Evolutionary conservation across 169 alveolate genomes (phyloP).

Genomic region (Condylostoma magnum): DNA sequence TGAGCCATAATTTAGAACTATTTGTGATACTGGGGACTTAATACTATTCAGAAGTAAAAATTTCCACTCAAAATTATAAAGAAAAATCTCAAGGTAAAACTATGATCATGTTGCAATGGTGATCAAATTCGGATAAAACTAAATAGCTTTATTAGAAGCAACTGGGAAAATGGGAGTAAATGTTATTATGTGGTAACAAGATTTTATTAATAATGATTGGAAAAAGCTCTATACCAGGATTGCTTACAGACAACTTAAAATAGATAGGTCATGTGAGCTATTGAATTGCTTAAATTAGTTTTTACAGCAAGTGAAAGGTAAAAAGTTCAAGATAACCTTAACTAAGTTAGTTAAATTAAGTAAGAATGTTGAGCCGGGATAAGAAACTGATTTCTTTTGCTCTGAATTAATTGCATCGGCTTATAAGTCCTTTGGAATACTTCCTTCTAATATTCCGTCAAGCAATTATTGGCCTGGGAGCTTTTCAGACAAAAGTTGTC

Average conservation of each 20-base stretch:
- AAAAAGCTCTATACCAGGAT: neutral
- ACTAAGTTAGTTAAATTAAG: neutral
- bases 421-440: neutral
- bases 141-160: conserved; percentile 23
- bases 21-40: conserved; percentile 17
- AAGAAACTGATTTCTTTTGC: conserved; percentile 3
- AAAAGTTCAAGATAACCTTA: neutral
- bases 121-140: neutral
- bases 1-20: neutral
- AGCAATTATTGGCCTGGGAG: conserved; percentile 20
- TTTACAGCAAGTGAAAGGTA: neutral
- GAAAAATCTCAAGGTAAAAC: neutral
- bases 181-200: neutral
- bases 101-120: conserved; percentile 23
- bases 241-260: neutral
- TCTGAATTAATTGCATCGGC: conserved; percentile 25
- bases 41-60: conserved; percentile 6
- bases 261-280: neutral
- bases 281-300: neutral
- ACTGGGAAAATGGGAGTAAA: conserved; percentile 20
- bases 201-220: conserved; percentile 6
- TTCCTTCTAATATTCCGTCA: neutral
- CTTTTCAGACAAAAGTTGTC: neutral
- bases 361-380: neutral
- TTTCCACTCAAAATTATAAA: conserved; percentile 2